These are phyloP conservation scores for Lactarius hengduanensis DNA, from an alignment of 768 basidiomycete genomes.

Conservation along the genomic window DNA sequence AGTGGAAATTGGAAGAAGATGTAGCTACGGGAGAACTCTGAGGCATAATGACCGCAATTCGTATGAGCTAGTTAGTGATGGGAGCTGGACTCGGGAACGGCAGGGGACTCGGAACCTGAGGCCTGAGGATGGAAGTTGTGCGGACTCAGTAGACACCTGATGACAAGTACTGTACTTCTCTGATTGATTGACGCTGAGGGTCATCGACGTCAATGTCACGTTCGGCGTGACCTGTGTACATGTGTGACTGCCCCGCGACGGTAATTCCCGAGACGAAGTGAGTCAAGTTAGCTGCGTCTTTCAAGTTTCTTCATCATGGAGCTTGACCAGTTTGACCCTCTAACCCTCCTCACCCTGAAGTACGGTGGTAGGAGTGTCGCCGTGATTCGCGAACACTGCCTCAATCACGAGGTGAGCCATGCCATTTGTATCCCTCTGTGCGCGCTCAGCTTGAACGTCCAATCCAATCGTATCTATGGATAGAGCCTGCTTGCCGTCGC, in stretches of 20 bases:
- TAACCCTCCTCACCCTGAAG: constrained; percentile 3
- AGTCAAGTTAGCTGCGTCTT: neutral
- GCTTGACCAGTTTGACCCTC: constrained; percentile 2
- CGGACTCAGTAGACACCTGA: too few species aligned
- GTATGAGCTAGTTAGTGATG: too few species aligned
- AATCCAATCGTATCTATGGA: neutral
- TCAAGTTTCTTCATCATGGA: constrained; percentile 1
- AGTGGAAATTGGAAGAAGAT: neutral
- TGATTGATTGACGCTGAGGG: too few species aligned
- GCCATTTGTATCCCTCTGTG: neutral
- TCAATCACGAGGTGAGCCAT: constrained; percentile 1
- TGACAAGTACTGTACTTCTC: too few species aligned
- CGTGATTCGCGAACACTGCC: neutral
- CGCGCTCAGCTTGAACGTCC: neutral
- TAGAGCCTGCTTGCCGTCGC: constrained; percentile 8
- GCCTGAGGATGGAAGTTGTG: too few species aligned
- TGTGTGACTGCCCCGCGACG: too few species aligned
- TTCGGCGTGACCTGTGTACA: too few species aligned
- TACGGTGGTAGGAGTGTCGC: constrained; percentile 6
- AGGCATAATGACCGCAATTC: neutral
- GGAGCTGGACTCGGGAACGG: too few species aligned
- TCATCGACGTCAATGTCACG: too few species aligned
- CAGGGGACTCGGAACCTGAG: too few species aligned
- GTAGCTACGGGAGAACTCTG: neutral
- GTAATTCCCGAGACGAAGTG: too few species aligned